These are phyloP conservation scores for Wickerhamiella domercqiae DNA, from an alignment of 805 yeast species.

Conservation along the genomic window DNA sequence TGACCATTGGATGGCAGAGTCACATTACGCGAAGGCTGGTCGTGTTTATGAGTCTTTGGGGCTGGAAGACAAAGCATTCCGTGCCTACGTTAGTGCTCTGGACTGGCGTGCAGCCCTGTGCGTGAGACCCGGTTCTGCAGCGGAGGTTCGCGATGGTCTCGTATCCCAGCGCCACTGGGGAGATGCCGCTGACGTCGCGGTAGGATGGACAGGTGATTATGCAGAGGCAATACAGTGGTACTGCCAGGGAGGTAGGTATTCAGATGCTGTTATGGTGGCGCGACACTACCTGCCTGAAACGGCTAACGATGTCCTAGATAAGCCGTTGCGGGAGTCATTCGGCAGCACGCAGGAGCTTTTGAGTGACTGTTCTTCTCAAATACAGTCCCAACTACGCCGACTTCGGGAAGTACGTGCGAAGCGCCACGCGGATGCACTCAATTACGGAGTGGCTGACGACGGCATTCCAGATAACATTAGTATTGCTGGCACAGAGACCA, in stretches of 20 bases:
- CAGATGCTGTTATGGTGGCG: slow-evolving; percentile 59
- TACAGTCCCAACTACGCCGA: slow-evolving; percentile 67
- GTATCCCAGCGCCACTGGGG: slow-evolving; percentile 46
- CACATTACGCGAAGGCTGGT: slow-evolving; percentile 61
- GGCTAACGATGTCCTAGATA: slow-evolving; percentile 11
- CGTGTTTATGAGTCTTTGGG: slow-evolving; percentile 57
- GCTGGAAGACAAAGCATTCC: slow-evolving; percentile 44
- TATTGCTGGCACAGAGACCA: slow-evolving; percentile 84
- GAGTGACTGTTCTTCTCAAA: slow-evolving; percentile 86
- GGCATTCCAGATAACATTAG: slow-evolving; percentile 76
- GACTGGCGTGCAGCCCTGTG: slow-evolving; percentile 80
- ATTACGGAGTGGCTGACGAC: slow-evolving; percentile 55
- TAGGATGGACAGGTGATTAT: slow-evolving; percentile 42
- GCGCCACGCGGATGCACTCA: slow-evolving; percentile 71
- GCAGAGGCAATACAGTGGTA: slow-evolving; percentile 49
- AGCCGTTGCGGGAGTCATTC: slow-evolving; percentile 72
- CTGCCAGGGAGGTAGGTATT: slow-evolving; percentile 62
- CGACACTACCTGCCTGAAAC: slow-evolving; percentile 27
- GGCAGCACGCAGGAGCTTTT: slow-evolving; percentile 73
- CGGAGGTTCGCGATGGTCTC: slow-evolving; percentile 42
- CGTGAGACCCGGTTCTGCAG: too few relatives aligned
- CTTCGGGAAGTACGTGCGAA: slow-evolving; percentile 72
- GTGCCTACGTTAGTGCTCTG: slow-evolving; percentile 51
- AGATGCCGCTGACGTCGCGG: slow-evolving; percentile 68
- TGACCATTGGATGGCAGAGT: slow-evolving; percentile 36